Percentiles rank a stretch among this genome's conserved stretches.
Evolutionary conservation across 2,329 filamentous ascomycete species (phyloP).

Genomic region (Aspergillus neotritici): DNA sequence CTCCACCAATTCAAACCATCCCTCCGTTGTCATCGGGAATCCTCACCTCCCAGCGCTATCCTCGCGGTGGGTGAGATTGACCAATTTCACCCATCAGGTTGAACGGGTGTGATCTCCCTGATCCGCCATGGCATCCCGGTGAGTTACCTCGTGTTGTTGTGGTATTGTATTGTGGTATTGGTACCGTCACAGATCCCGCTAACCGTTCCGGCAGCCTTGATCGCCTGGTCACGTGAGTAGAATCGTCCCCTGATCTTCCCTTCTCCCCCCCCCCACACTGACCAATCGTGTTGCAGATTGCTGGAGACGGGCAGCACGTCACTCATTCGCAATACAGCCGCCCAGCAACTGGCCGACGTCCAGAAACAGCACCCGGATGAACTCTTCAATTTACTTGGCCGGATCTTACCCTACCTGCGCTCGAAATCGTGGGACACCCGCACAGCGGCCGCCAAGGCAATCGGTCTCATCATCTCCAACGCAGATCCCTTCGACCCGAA

Average conservation of each 20-base stretch:
- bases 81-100: too few relatives aligned
- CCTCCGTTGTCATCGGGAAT: background rate
- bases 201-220: slow-evolving; percentile 58
- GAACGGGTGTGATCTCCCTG: too few relatives aligned
- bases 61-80: too few relatives aligned
- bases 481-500: slow-evolving; percentile 87
- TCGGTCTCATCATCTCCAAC: slow-evolving; percentile 89
- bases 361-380: slow-evolving; percentile 98
- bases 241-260: background rate
- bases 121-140: slow-evolving; percentile 40
- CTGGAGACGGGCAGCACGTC: slow-evolving; percentile 96
- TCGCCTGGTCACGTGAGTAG: slow-evolving; percentile 76
- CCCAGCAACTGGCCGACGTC: slow-evolving; percentile 93
- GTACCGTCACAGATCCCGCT: slow-evolving; percentile 23
- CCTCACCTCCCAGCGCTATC: background rate
- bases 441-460: slow-evolving; percentile 84
- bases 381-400: slow-evolving; percentile 86
- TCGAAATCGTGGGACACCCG: slow-evolving; percentile 97
- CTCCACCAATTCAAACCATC: background rate
- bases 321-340: slow-evolving; percentile 92
- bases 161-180: slow-evolving; percentile 11
- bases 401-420: slow-evolving; percentile 90
- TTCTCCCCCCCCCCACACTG: slow-evolving; percentile 11
- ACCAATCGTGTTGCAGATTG: slow-evolving; percentile 54
- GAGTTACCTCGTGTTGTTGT: slow-evolving; percentile 24